Base-by-base conservation (phyloP, 2,329 filamentous ascomycete species). In the Ophiostoma montium region DNA sequence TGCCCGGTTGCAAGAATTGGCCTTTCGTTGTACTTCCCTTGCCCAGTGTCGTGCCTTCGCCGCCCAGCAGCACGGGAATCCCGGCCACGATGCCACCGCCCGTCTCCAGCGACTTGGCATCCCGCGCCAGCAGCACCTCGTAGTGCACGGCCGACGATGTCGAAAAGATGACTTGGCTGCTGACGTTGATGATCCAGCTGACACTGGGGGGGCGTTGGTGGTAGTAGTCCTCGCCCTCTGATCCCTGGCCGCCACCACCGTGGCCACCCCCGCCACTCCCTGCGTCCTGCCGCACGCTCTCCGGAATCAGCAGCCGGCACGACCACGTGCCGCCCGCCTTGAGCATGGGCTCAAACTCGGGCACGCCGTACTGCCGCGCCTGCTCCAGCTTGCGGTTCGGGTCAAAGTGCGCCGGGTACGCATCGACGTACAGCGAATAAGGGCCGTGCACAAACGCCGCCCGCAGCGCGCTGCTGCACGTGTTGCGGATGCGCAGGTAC, bases 391-490 rank as follows among this genome's bases (percentile, higher is more conserved):
- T 88, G 56, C 74, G 70, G 65, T 95, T 88, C 2, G 90, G 87
- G 59, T 89, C 76, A 68, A 92, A 96, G 43, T 74, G 78, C 15
- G 84, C 74, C 1, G 90, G 87, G 59, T 94, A 94, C 21, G 88
- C 85, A 47, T 89, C 81, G 45, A 89, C 83, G 59, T 87, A 88
- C 35, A 96, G 75, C 1, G 82, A 94, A 62, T 98, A 98, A 1
- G 92, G 92, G 0, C 92, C 92, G 66, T 95, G 92, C 48, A 98
- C 82, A 63, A 95, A 98, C 50, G 92, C 92, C 48, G 92, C 92
- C 60, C 92, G 86, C 35, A 96, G 72, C 15, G 92, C 86, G 55
- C 95, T 86, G 50, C 86, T 84, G 35, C 85, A 92, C 10, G 86
- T 89, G 65, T 98, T 98, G 63, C 86, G 90, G 63, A 98, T 81